These are phyloP conservation scores for Penicillium capsulatum DNA, from an alignment of 2,329 filamentous ascomycete species.

Conservation along the genomic window DNA sequence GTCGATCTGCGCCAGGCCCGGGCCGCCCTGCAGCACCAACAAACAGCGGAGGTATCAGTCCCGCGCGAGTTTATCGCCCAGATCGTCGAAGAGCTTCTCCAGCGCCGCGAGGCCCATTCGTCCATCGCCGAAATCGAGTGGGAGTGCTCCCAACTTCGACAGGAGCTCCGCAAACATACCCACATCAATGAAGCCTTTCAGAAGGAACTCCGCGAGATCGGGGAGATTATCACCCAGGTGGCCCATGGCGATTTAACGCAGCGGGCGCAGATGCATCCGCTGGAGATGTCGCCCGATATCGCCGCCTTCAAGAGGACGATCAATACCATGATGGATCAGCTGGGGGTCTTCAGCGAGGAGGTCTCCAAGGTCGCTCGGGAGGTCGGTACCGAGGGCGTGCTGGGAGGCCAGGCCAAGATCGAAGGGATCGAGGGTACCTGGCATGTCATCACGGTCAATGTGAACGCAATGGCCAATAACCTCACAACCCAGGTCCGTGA, in stretches of 20 bases:
- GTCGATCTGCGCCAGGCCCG: constrained; percentile 23
- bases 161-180: constrained; percentile 24
- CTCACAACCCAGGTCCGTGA: constrained; percentile 85
- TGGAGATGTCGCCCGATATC: constrained; percentile 25
- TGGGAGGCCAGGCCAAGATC: constrained; percentile 74
- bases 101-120: constrained; percentile 21
- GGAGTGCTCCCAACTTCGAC: constrained; percentile 20
- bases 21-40: constrained; percentile 22
- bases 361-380: constrained; percentile 74
- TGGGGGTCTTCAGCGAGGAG: constrained; percentile 74
- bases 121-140: constrained; percentile 20
- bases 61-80: constrained; percentile 22
- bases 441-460: constrained; percentile 77
- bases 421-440: constrained; percentile 78
- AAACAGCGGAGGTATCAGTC: constrained; percentile 19
- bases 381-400: constrained; percentile 73
- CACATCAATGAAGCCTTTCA: constrained; percentile 29
- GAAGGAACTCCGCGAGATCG: constrained; percentile 26
- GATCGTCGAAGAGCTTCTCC: constrained; percentile 23
- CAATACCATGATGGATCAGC: constrained; percentile 79
- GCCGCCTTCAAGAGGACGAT: constrained; percentile 64
- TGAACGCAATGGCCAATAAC: constrained; percentile 80
- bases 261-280: constrained; percentile 21
- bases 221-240: constrained; percentile 27
- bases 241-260: constrained; percentile 24